These are phyloP conservation scores for Aechmea fasciata DNA, from an alignment of 176 grass and related monocot species.

Conservation along the genomic window DNA sequence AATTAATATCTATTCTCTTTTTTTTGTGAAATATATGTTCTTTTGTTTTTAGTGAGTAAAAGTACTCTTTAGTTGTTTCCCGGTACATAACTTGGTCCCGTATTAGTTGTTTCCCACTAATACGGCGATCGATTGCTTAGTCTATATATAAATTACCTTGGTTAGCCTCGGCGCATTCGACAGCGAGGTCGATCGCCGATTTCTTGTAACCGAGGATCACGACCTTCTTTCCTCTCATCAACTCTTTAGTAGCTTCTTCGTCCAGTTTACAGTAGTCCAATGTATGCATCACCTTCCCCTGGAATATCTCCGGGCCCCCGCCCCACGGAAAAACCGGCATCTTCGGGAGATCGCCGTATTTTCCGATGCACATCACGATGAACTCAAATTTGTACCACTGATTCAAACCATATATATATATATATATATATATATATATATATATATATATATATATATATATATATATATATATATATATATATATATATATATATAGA, in stretches of 20 bases:
- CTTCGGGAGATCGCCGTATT: constrained; percentile 75
- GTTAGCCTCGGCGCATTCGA: constrained; percentile 80
- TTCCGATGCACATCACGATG: constrained; percentile 94
- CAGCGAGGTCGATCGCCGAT: constrained; percentile 80
- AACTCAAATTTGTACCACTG: constrained; percentile 83
- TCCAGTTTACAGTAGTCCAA: constrained; percentile 94
- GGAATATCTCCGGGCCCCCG: constrained; percentile 64
- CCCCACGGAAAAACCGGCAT: constrained; percentile 57
- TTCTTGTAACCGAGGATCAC: constrained; percentile 96
- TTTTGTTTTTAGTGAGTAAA: background rate
- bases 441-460: no score
- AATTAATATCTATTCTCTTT: background rate
- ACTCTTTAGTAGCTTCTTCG: constrained; percentile 40
- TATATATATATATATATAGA: no score
- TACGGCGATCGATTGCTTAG: no score
- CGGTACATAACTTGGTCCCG: no score
- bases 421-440: no score
- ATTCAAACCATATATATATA: background rate
- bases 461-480: no score
- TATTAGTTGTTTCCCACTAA: no score
- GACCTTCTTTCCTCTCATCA: constrained; percentile 88
- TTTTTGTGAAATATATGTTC: background rate
- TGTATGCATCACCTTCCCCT: constrained; percentile 69
- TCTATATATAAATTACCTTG: constrained; percentile 43
- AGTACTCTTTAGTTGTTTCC: background rate